Evolutionary conservation across 2,329 filamentous ascomycete species (phyloP).

Genomic region (Hypoxylon sp.): DNA sequence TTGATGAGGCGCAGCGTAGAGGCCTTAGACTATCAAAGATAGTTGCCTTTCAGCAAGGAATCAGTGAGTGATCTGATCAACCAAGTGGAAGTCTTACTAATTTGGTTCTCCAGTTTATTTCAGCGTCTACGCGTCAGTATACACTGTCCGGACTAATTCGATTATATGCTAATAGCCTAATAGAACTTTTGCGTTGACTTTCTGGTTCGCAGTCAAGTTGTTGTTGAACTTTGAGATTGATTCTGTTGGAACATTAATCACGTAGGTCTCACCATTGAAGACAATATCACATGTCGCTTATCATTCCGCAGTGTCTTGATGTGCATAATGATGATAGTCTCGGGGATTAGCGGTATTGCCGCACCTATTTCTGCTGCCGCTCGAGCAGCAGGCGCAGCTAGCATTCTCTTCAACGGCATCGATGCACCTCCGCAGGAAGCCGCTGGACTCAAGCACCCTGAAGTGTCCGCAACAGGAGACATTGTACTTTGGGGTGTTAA

Average conservation of each 20-base stretch:
- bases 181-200: constrained; percentile 52
- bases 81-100: constrained; percentile 33
- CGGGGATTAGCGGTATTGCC: constrained; percentile 68
- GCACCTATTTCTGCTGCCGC: constrained; percentile 69
- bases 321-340: constrained; percentile 70
- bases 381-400: constrained; percentile 68
- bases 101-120: constrained; percentile 47
- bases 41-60: constrained; percentile 50
- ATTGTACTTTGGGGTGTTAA: constrained; percentile 73
- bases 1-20: constrained; percentile 62
- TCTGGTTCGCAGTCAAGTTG: constrained; percentile 52
- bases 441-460: constrained; percentile 60
- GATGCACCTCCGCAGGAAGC: constrained; percentile 60
- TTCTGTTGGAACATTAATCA: constrained; percentile 67
- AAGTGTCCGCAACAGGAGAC: constrained; percentile 63
- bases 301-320: constrained; percentile 59
- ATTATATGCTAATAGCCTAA: constrained; percentile 25
- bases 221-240: constrained; percentile 50
- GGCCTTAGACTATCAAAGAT: constrained; percentile 49
- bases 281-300: constrained; percentile 15
- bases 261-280: constrained; percentile 49
- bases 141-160: not conserved
- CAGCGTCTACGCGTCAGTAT: constrained; percentile 49
- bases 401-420: constrained; percentile 68
- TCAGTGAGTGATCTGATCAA: constrained; percentile 41